Percentiles rank a stretch among this genome's conserved stretches.
phyloP scores from a whole-genome alignment of 2,329 filamentous ascomycete genomes.

The Verticillium isaacii region DNA sequence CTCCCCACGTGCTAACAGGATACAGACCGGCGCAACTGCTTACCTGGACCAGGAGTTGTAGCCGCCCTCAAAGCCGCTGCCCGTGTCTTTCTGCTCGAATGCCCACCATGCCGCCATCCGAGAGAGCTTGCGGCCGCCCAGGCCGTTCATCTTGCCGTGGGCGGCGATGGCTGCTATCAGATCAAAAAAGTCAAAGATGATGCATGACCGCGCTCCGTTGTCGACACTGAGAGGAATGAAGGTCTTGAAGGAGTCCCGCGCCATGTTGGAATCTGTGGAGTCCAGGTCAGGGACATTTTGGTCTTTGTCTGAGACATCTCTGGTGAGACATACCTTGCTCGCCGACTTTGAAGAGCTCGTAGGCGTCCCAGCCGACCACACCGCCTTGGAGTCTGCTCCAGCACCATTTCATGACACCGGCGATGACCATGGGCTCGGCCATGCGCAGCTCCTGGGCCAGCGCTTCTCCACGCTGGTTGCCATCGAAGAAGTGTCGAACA shows the following conservation, averaged over 20 bases:
- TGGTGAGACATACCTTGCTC: conserved; percentile 65
- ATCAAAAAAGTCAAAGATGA: conserved; percentile 96
- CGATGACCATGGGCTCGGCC: conserved; percentile 90
- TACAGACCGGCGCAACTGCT: conserved; percentile 30
- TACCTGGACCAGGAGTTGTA: conserved; percentile 85
- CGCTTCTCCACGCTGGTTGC: conserved; percentile 60
- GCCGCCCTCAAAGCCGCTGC: conserved; percentile 89
- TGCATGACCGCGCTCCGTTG: conserved; percentile 75
- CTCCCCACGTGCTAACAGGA: not conserved
- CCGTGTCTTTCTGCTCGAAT: conserved; percentile 83
- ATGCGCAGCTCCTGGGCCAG: conserved; percentile 84
- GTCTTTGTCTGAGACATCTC: not conserved
- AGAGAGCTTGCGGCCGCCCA: conserved; percentile 89
- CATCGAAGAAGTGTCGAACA: conserved; percentile 85
- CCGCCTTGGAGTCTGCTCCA: conserved; percentile 90
- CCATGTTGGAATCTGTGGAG: conserved; percentile 76
- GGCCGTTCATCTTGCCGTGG: conserved; percentile 87
- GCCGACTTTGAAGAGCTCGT: conserved; percentile 91
- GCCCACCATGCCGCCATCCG: conserved; percentile 98
- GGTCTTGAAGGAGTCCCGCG: conserved; percentile 88
- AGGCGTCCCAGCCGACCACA: conserved; percentile 94
- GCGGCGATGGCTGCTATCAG: conserved; percentile 86
- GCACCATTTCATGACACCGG: conserved; percentile 96
- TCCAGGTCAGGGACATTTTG: conserved; percentile 2
- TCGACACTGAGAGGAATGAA: conserved; percentile 95